A percentile compares a stretch with the other conserved stretches of the same genome.
These are phyloP conservation scores for Citrullus mucosospermus DNA, from an alignment of 306 rosid species.

Conservation along the genomic window DNA sequence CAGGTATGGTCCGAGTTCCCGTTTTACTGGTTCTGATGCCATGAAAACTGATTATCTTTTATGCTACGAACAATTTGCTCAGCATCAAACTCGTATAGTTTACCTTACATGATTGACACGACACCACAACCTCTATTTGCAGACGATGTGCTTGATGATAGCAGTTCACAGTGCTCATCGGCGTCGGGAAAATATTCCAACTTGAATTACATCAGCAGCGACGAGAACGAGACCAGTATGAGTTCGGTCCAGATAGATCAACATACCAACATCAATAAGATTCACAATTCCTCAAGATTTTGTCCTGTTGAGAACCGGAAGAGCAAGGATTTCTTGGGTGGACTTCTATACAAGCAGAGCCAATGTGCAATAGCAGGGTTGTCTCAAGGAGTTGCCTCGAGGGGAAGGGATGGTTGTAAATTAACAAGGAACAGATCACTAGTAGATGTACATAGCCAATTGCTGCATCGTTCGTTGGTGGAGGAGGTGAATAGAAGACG, in stretches of 20 bases:
- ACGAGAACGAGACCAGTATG: constrained; percentile 25
- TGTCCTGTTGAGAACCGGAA: constrained; percentile 31
- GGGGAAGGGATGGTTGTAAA: constrained; percentile 20
- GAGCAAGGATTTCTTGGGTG: constrained; percentile 6
- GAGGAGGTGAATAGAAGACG: constrained; percentile 67
- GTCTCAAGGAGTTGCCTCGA: constrained; percentile 18
- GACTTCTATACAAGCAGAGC: constrained; percentile 19
- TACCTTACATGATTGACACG: not conserved
- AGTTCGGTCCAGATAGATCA: constrained; percentile 26
- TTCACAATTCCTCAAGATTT: constrained; percentile 38
- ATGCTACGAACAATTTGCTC: not conserved
- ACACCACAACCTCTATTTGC: constrained; percentile 13
- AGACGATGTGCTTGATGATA: constrained; percentile 58
- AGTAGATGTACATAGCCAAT: constrained; percentile 57
- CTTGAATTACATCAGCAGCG: constrained; percentile 32
- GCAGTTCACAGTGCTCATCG: constrained; percentile 65
- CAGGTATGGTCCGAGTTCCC: constrained; percentile 25
- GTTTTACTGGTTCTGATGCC: not conserved
- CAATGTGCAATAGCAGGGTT: constrained; percentile 16
- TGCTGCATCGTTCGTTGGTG: constrained; percentile 54
- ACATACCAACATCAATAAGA: constrained; percentile 21
- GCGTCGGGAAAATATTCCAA: constrained; percentile 47
- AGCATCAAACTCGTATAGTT: not conserved
- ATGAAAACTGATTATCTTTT: not conserved
- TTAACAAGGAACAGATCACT: constrained; percentile 59